phyloP scores from a whole-genome alignment of 352 stramenopile genomes.

The Phytopythium kandeliae region DNA sequence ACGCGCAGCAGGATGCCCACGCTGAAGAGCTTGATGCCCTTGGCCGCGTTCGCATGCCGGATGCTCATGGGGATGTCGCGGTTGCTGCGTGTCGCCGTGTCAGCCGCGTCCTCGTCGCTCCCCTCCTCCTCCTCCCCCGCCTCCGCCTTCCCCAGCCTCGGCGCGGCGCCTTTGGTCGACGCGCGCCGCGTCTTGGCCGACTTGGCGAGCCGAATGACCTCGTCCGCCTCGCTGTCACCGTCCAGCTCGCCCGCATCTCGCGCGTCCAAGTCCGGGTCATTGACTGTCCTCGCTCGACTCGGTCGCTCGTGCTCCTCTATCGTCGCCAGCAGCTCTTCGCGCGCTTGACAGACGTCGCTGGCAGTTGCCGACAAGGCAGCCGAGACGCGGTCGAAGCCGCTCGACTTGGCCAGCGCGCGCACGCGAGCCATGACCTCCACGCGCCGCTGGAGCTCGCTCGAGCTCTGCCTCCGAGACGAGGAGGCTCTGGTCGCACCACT shows the following conservation, averaged over 20 bases:
- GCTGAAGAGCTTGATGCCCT: slow-evolving; percentile 56
- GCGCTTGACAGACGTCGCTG: slow-evolving; percentile 18
- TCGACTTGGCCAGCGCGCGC: slow-evolving; percentile 9
- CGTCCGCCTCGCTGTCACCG: slow-evolving; percentile 13
- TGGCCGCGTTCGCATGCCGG: slow-evolving; percentile 32
- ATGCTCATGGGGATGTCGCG: slow-evolving; percentile 43
- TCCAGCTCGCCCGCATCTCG: slow-evolving; percentile 7
- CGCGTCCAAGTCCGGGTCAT: slow-evolving; percentile 14
- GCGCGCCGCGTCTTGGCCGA: slow-evolving; percentile 36
- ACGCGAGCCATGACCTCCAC: slow-evolving; percentile 15
- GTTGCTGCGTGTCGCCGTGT: slow-evolving; percentile 13
- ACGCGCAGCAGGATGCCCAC: slow-evolving; percentile 52
- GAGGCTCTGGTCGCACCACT: not conserved
- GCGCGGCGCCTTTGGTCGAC: slow-evolving; percentile 20
- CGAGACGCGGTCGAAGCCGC: slow-evolving; percentile 12
- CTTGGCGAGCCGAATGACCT: slow-evolving; percentile 34
- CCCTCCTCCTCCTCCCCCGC: slow-evolving; percentile 4
- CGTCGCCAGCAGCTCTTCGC: slow-evolving; percentile 14
- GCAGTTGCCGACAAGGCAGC: slow-evolving; percentile 17
- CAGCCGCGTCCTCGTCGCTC: slow-evolving; percentile 8
- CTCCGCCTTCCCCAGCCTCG: too few species aligned
- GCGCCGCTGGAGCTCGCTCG: slow-evolving; percentile 12
- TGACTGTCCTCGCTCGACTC: slow-evolving; percentile 1
- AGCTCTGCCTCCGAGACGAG: not conserved
- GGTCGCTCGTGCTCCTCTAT: not conserved